Percentiles rank a stretch among this genome's conserved stretches.
Evolutionary conservation across 192 early-diverging fungal genomes (phyloP).

Genomic region (Entomortierella parvispora): DNA sequence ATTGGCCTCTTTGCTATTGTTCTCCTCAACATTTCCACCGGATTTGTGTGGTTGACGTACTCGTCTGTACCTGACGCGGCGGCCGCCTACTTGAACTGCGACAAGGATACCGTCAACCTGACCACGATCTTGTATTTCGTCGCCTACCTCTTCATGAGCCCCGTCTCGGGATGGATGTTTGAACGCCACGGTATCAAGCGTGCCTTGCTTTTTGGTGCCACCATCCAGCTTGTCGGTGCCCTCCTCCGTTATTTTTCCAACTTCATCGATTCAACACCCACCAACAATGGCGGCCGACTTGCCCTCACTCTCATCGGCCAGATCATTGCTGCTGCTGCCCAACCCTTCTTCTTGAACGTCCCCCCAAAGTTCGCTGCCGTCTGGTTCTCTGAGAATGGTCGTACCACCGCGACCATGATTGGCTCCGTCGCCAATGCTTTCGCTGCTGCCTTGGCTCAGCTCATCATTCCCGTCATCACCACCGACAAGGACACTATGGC

Average conservation of each 20-base stretch:
- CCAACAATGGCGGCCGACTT: slow-evolving; percentile 41
- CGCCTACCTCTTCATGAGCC: slow-evolving; percentile 55
- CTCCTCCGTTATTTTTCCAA: slow-evolving; percentile 57
- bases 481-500: slow-evolving; percentile 35
- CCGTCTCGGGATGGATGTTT: slow-evolving; percentile 56
- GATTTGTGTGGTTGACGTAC: slow-evolving; percentile 60
- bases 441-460: slow-evolving; percentile 60
- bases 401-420: slow-evolving; percentile 62
- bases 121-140: slow-evolving; percentile 58
- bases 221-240: slow-evolving; percentile 54
- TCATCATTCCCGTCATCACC: slow-evolving; percentile 60
- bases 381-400: slow-evolving; percentile 62
- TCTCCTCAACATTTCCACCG: slow-evolving; percentile 58
- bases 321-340: slow-evolving; percentile 57
- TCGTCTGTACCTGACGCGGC: slow-evolving; percentile 55
- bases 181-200: slow-evolving; percentile 54
- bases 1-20: slow-evolving; percentile 57
- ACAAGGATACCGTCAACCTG: slow-evolving; percentile 50
- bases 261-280: slow-evolving; percentile 44
- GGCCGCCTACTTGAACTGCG: slow-evolving; percentile 43
- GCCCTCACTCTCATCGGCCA: slow-evolving; percentile 61
- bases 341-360: slow-evolving; percentile 65
- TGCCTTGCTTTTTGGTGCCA: slow-evolving; percentile 56
- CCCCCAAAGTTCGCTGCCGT: slow-evolving; percentile 65
- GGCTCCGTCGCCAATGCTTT: slow-evolving; percentile 59